Evolutionary conservation across 805 yeast species (phyloP), one percentile per base, ranked within the genome.

Genomic region (Tetrapisispora fleetii): DNA sequence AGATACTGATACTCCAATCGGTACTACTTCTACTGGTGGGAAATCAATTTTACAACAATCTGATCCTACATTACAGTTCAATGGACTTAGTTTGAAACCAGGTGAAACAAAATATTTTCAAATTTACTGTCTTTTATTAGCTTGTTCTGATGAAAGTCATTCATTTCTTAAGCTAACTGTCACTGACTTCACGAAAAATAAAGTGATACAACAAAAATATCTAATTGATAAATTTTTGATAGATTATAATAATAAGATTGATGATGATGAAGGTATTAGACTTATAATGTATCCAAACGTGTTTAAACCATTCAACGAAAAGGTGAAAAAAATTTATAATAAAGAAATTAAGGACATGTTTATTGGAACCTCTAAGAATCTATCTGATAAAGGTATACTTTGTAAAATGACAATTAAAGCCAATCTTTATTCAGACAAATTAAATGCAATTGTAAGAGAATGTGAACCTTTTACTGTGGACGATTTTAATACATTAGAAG

Each of bases 151-250:
- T 43, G 60, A 60, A 37, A 43, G 45, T 24, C 28, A 39, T 0
- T 24, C 43, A 3, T 57, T 45, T 43, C 48, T 41, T 2, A 45
- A 52, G 18, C 40, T 60, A 42, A 56, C 58, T 9, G 59, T 63
- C 27, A 62, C 67, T 9, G 67, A 63, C 51, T 62, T 63, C 36
- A 62, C 64, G 1, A 33, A 46, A 10, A 62, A 59, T 37, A 7
- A 21, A 39, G 36, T 46, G 1, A 40, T 48, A 10, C 37, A 38
- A 24, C 58, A 53, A 43, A 58, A 58, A 35, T 59, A 55, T 38
- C 49, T 60, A 10, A 55, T 60, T 42, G 66, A 61, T 45, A 53
- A 54, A 17, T 62, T 54, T 40, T 19, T 63, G 28, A 45, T 61
- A 18, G 52, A 55, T 27, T 56, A 49, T 47, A 46, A 50, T 6